Conservation (phyloP, 768 basidiomycete species). For the Boletus speciosus region DNA sequence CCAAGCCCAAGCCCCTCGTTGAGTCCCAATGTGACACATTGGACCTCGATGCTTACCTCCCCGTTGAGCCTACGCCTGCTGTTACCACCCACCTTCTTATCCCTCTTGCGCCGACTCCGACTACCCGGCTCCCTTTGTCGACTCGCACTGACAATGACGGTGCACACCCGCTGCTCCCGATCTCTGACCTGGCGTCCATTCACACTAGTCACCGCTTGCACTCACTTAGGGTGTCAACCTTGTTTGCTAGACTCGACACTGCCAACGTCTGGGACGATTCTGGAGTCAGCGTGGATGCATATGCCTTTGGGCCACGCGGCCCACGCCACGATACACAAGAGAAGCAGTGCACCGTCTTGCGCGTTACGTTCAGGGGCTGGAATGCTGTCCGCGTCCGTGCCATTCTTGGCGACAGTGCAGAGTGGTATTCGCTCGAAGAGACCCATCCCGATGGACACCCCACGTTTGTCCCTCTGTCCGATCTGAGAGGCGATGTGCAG, state of each 20-base stretch:
- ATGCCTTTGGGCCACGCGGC: slow-evolving; percentile 56
- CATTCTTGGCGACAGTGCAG: slow-evolving; percentile 67
- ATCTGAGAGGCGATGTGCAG: slow-evolving; percentile 1
- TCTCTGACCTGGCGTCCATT: slow-evolving; percentile 47
- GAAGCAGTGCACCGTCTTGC: slow-evolving; percentile 63
- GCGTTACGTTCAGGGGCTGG: slow-evolving; percentile 75
- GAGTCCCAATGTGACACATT: slow-evolving; percentile 25
- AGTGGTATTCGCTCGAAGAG: slow-evolving; percentile 77
- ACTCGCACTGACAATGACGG: slow-evolving; percentile 12
- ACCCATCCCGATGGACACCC: slow-evolving; percentile 19
- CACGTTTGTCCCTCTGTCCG: not conserved
- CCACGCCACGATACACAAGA: slow-evolving; percentile 28
- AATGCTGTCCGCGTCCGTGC: slow-evolving; percentile 57
- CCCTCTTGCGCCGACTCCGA: slow-evolving; percentile 74
- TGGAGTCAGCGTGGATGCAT: slow-evolving; percentile 52
- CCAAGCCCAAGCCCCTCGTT: slow-evolving; percentile 11
- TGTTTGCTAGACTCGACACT: slow-evolving; percentile 70
- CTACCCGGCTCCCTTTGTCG: slow-evolving; percentile 58
- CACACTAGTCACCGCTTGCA: slow-evolving; percentile 56
- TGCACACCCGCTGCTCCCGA: slow-evolving; percentile 45
- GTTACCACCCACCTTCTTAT: slow-evolving; percentile 69
- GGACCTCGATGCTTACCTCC: slow-evolving; percentile 64
- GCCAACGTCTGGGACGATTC: slow-evolving; percentile 57
- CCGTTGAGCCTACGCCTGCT: slow-evolving; percentile 29
- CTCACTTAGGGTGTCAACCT: slow-evolving; percentile 57